Percentiles rank a stretch among this genome's conserved stretches.
Conservation (phyloP, 768 basidiomycete species). For the Multifurca ochricompacta region DNA sequence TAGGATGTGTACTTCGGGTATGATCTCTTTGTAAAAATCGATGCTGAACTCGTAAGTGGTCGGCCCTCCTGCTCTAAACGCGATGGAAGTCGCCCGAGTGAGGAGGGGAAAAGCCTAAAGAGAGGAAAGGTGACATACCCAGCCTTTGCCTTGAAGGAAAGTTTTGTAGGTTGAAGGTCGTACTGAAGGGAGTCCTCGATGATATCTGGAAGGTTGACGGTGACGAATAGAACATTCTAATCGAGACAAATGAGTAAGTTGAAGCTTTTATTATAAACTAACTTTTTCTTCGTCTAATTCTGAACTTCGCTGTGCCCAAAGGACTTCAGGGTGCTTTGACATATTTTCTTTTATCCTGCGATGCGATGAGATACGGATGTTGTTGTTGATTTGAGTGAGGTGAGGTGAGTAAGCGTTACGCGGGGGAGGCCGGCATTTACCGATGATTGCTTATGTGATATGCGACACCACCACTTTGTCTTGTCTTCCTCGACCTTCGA, state of each 20-base stretch:
- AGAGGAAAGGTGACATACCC: constrained; percentile 40
- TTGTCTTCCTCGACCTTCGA: too few relatives aligned
- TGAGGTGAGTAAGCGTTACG: too few relatives aligned
- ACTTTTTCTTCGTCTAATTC: constrained; percentile 60
- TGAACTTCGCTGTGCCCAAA: constrained; percentile 93
- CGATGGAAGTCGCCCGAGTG: neutral
- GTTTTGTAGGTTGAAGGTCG: constrained; percentile 44
- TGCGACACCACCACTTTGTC: too few relatives aligned
- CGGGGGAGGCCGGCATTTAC: too few relatives aligned
- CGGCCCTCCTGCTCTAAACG: neutral
- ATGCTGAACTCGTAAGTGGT: constrained; percentile 58
- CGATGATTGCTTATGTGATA: too few relatives aligned
- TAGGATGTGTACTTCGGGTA: constrained; percentile 53
- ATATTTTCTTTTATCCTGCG: constrained; percentile 18
- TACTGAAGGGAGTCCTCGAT: constrained; percentile 48
- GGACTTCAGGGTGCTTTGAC: constrained; percentile 70
- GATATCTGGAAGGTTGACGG: constrained; percentile 78
- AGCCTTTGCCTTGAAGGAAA: constrained; percentile 60
- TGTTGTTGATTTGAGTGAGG: too few relatives aligned
- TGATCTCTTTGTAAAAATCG: constrained; percentile 68
- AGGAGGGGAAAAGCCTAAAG: neutral
- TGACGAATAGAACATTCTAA: constrained; percentile 85
- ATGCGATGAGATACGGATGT: too few relatives aligned
- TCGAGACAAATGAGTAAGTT: neutral
- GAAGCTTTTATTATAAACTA: too few relatives aligned